Evolutionary conservation across 2,329 filamentous ascomycete species (phyloP).

Genomic region (Tolypocladium inflatum): DNA sequence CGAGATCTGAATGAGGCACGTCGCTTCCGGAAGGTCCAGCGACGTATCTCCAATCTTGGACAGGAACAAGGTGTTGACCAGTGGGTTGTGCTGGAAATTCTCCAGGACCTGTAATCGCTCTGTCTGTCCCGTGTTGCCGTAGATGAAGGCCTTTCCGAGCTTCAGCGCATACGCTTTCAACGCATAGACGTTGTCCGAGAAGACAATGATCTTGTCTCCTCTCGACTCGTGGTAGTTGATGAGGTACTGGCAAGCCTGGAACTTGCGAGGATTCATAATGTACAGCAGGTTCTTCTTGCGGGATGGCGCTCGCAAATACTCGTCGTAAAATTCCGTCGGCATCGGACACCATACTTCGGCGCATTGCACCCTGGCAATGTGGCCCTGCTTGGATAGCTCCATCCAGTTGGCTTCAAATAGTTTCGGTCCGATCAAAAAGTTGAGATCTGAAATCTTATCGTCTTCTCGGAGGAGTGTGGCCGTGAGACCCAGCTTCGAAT

Average conservation of each 20-base stretch:
- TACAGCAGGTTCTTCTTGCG: slow-evolving; percentile 52
- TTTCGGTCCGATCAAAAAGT: slow-evolving; percentile 95
- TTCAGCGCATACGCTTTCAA: slow-evolving; percentile 77
- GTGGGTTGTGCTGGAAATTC: slow-evolving; percentile 89
- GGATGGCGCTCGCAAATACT: slow-evolving; percentile 67
- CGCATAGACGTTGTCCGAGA: slow-evolving; percentile 94
- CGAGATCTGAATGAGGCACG: slow-evolving; percentile 93
- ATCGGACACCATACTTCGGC: slow-evolving; percentile 99
- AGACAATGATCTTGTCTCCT: slow-evolving; percentile 96
- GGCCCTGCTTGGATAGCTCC: slow-evolving; percentile 91
- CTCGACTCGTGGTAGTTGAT: slow-evolving; percentile 94
- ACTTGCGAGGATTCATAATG: slow-evolving; percentile 96
- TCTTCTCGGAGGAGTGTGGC: slow-evolving; percentile 92
- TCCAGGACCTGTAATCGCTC: slow-evolving; percentile 83
- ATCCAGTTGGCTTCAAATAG: slow-evolving; percentile 99
- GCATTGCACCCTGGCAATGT: slow-evolving; percentile 95
- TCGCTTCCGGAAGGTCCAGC: slow-evolving; percentile 93
- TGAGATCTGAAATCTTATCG: slow-evolving; percentile 95
- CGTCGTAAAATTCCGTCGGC: slow-evolving; percentile 95
- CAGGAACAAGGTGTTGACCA: slow-evolving; percentile 86
- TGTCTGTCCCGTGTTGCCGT: slow-evolving; percentile 74
- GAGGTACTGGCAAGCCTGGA: slow-evolving; percentile 94
- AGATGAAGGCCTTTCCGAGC: slow-evolving; percentile 81
- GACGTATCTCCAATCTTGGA: slow-evolving; percentile 98
- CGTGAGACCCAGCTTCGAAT: slow-evolving; percentile 89